Evolutionary conservation across 2,329 filamentous ascomycete species (phyloP).

Genomic region (Coniochaeta pulveracea): DNA sequence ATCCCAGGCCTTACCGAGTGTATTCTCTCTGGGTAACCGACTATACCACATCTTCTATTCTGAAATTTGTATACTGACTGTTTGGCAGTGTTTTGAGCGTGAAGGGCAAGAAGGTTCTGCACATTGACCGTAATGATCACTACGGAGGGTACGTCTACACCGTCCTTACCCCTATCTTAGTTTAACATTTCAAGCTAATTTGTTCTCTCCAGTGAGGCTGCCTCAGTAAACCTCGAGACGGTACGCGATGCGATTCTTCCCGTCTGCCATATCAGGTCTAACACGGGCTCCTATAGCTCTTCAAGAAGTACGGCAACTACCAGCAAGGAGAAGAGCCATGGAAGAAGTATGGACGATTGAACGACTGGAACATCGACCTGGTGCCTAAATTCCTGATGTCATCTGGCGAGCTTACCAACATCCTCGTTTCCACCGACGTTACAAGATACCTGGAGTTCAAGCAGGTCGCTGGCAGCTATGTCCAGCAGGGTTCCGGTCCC

Average conservation of each 20-base stretch:
- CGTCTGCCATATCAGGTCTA: constrained; percentile 7
- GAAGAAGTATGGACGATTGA: constrained; percentile 93
- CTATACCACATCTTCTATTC: background rate
- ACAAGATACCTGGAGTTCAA: constrained; percentile 85
- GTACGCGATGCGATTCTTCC: constrained; percentile 34
- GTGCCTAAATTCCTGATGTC: constrained; percentile 98
- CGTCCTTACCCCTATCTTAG: constrained; percentile 7
- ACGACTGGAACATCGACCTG: constrained; percentile 99
- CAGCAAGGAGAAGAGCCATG: constrained; percentile 74
- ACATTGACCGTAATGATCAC: constrained; percentile 97
- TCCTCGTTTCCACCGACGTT: constrained; percentile 90
- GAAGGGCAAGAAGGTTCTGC: constrained; percentile 97
- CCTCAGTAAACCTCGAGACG: constrained; percentile 91
- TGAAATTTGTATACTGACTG: constrained; percentile 2
- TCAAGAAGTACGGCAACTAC: constrained; percentile 91
- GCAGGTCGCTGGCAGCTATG: constrained; percentile 91
- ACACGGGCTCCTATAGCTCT: constrained; percentile 49
- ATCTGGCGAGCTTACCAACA: constrained; percentile 96
- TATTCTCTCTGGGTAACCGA: constrained; percentile 81
- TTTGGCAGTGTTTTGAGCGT: constrained; percentile 74
- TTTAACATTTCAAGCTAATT: constrained; percentile 10
- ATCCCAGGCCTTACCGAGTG: constrained; percentile 86
- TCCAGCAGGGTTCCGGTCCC: constrained; percentile 73
- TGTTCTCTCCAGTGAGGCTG: constrained; percentile 61
- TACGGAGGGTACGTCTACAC: constrained; percentile 91